These are phyloP conservation scores for Thermochaetoides thermophila DNA, from an alignment of 495 filamentous ascomycete species.

Conservation along the genomic window DNA sequence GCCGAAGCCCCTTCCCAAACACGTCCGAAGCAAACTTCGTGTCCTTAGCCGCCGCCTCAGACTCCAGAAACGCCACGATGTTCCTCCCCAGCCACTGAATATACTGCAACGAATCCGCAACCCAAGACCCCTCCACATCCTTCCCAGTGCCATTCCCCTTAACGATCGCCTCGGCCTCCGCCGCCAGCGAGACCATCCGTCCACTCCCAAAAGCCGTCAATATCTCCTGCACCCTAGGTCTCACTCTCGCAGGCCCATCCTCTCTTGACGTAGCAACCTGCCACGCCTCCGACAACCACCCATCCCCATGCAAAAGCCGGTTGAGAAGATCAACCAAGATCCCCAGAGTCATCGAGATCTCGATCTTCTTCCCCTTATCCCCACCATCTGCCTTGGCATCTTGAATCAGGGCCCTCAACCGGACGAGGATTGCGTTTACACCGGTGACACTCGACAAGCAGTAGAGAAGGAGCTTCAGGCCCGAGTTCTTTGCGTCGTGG, in stretches of 20 bases:
- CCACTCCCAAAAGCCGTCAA: constrained; percentile 48
- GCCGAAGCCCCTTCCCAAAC: constrained; percentile 46
- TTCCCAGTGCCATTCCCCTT: constrained; percentile 11
- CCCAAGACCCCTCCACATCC: constrained; percentile 33
- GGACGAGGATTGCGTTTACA: constrained; percentile 49
- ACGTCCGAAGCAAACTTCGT: constrained; percentile 44
- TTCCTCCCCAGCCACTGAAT: constrained; percentile 59
- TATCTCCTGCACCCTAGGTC: constrained; percentile 26
- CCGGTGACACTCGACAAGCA: constrained; percentile 63
- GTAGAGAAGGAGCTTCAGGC: constrained; percentile 36
- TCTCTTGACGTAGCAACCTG: constrained; percentile 5
- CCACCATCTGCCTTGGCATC: constrained; percentile 21
- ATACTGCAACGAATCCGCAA: constrained; percentile 50
- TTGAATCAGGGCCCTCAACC: constrained; percentile 39
- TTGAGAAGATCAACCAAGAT: constrained; percentile 32
- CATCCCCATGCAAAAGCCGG: constrained; percentile 39
- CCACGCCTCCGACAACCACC: constrained; percentile 42
- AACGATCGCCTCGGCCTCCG: constrained; percentile 54
- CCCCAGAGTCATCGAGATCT: constrained; percentile 24
- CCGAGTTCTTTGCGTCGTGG: constrained; percentile 8
- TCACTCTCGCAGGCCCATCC: constrained; percentile 2
- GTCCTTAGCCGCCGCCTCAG: constrained; percentile 23
- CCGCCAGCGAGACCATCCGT: constrained; percentile 52
- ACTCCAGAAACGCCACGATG: constrained; percentile 37
- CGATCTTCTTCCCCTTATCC: constrained; percentile 20